Evolutionary conservation across 768 basidiomycete genomes (phyloP).

Genomic region (Amanita pseudoporphyria): DNA sequence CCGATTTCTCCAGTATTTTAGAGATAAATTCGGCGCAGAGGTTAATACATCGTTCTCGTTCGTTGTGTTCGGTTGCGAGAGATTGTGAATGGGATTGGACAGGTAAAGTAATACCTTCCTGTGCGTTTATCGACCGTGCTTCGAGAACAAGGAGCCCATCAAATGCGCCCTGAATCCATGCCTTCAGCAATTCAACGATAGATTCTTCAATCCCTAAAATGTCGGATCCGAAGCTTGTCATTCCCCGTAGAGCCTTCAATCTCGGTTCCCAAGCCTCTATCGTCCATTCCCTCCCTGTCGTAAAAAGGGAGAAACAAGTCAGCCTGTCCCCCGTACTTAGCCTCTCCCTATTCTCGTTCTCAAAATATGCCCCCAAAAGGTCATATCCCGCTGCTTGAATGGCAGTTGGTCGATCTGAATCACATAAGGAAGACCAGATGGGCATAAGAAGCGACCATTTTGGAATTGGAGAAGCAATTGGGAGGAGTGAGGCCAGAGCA

Average conservation of each 20-base stretch:
- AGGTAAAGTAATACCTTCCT: constrained; percentile 12
- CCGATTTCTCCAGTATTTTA: constrained; percentile 36
- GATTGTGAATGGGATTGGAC: constrained; percentile 7
- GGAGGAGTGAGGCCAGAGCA: constrained; percentile 40
- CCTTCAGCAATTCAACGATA: constrained; percentile 44
- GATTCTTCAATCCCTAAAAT: constrained; percentile 55
- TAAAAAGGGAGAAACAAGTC: constrained; percentile 56
- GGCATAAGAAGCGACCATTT: constrained; percentile 43
- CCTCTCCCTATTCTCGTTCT: constrained; percentile 27
- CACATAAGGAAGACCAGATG: constrained; percentile 52
- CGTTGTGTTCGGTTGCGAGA: constrained; percentile 31
- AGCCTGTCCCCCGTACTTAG: constrained; percentile 50
- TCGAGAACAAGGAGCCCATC: constrained; percentile 31
- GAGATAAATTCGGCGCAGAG: constrained; percentile 50
- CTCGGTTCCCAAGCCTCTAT: constrained; percentile 64
- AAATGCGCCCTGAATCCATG: constrained; percentile 63
- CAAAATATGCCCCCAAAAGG: constrained; percentile 60
- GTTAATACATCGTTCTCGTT: constrained; percentile 47
- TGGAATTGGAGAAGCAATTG: constrained; percentile 46
- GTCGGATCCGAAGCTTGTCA: constrained; percentile 52
- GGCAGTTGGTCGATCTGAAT: constrained; percentile 37
- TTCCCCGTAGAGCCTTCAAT: constrained; percentile 55
- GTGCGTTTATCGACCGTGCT: not conserved
- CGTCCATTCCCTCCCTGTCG: constrained; percentile 20
- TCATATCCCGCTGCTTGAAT: constrained; percentile 66